Base-by-base conservation (phyloP, 2,329 filamentous ascomycete species). In the Orbilia oligospora region DNA sequence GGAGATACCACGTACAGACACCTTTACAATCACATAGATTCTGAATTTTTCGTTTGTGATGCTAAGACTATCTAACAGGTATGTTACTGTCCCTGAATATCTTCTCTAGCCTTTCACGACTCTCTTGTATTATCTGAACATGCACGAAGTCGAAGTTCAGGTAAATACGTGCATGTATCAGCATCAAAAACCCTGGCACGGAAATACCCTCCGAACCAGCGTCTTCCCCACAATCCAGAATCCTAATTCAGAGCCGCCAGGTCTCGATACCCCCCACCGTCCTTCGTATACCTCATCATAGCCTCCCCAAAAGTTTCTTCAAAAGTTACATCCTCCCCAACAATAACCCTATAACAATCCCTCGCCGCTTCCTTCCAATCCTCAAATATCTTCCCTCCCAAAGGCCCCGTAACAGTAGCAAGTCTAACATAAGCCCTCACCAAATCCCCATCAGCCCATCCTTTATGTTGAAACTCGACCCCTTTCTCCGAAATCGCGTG, bases 311-410 rank as follows among this genome's bases (percentile, higher is more conserved):
- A 72, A 1, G 64, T 72, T 3, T 65, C 46, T 30, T 68, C 64
- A 58, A 78, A 78, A 3, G 61, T 72, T 18, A 44, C 63, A 56
- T 69, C 75, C 68, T 78, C 75, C 9, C 75, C 75, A 5, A 22
- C 22, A 22, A 78, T 55, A 65, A 78, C 33, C 14, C 27, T 53
- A 46, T 78, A 78, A 14, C 18, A 36, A 5, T 53, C 64, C 14
- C 38, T 72, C 46, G 68, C 63, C 8, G 22, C 68, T 9, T 38
- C 1, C 24, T 3, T 44, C 75, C 75, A 78, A n/a, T 18, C 48
- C 3, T 49, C 24, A 38, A 55, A 27, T 0, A 72, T 10, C 14
- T n/a, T 33, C 12, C 44, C 55, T 5, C 58, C 55, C 6, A 53
- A 3, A 51, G 56, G 1, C 12, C 33, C 46, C 9, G 53, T 44